Base-by-base conservation (phyloP, 2,329 filamentous ascomycete species). In the Cadophora sp. region DNA sequence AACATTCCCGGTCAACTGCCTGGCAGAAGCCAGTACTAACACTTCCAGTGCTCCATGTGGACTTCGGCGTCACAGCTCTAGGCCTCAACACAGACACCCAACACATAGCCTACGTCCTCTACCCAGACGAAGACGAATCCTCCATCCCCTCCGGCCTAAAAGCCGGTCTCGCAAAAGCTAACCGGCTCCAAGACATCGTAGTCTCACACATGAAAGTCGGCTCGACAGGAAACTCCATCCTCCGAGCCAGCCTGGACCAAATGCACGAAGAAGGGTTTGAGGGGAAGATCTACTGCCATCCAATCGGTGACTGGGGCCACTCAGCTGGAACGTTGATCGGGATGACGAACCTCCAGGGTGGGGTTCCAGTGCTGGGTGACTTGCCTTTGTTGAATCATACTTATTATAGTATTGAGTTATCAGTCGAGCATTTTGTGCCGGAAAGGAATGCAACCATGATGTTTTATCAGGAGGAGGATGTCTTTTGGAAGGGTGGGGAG, bases 371-470 rank as follows among this genome's bases (percentile, higher is more conserved):
- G 5, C 73, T 84, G 0, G 83, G 83, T 11, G 82, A 84, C 43
- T 69, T 84, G 53, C 81, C 81, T 0, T 69, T 84, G 14, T 71
- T 84, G 47, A 75, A 80, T 59, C 75, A 81, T 50, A 83, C 79
- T 9, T 84, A 83, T 72, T 84, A 83, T 72, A 84, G 83, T 73
- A 78, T 84, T 62, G 83, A 85, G 74, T 78, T 85, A n/a, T 79
- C 78, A 61, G 83, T 81, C 3, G 79, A 82, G 72, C 80, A 83
- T 69, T 82, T 79, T 63, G 80, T 84, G 8, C 79, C 80, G 0
- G 83, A 84, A 71, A 71, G 73, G 27, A 83, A 83, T 65, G 74
- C 71, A 68, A 83, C 81, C 0, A 73, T 83, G 43, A 72, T 77
- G n/a, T 84, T 85, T 55, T 80, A 81, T 3, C 78, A 82, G 45